Percentiles rank a stretch among this genome's conserved stretches.
Evolutionary conservation across 1,284 basidiomycete genomes (phyloP).

Genomic region (Puccinia horiana): DNA sequence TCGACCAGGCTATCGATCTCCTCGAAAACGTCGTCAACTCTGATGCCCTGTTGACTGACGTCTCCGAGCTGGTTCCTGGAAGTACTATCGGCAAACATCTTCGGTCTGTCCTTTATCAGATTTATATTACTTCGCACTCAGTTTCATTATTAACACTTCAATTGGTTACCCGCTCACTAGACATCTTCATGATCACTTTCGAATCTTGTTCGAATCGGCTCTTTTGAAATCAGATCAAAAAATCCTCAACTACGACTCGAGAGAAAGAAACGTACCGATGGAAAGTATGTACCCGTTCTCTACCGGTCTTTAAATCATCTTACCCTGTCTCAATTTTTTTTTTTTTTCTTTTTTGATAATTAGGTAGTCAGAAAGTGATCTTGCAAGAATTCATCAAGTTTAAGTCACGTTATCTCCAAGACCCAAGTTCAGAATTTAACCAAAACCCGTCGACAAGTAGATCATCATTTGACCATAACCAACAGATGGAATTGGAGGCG

Average conservation of each 20-base stretch:
- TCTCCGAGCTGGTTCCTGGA: constrained; percentile 14
- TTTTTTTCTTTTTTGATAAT: neutral
- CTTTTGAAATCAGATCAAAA: neutral
- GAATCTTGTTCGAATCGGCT: neutral
- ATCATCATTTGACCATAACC: neutral
- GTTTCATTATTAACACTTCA: neutral
- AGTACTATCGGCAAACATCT: constrained; percentile 47
- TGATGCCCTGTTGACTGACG: neutral
- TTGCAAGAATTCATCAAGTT: constrained; percentile 13
- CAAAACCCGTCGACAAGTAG: too few relatives aligned
- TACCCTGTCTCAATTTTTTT: neutral
- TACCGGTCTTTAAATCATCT: neutral
- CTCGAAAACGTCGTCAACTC: constrained; percentile 6
- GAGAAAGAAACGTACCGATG: constrained; percentile 1
- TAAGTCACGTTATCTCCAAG: neutral
- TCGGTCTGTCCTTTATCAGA: neutral
- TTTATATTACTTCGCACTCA: too few relatives aligned
- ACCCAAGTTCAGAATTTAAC: neutral
- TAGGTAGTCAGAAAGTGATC: neutral
- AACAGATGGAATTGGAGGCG: neutral
- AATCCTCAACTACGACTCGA: constrained; percentile 8
- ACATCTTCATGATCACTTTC: constrained; percentile 37
- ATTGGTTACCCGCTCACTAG: neutral
- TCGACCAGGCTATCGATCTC: constrained; percentile 27
- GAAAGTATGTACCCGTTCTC: constrained; percentile 31